A percentile compares a stretch with the other conserved stretches of the same genome.
Evolutionary conservation across 2,329 filamentous ascomycete species (phyloP).

Genomic region (Fusarium oligoseptatum): DNA sequence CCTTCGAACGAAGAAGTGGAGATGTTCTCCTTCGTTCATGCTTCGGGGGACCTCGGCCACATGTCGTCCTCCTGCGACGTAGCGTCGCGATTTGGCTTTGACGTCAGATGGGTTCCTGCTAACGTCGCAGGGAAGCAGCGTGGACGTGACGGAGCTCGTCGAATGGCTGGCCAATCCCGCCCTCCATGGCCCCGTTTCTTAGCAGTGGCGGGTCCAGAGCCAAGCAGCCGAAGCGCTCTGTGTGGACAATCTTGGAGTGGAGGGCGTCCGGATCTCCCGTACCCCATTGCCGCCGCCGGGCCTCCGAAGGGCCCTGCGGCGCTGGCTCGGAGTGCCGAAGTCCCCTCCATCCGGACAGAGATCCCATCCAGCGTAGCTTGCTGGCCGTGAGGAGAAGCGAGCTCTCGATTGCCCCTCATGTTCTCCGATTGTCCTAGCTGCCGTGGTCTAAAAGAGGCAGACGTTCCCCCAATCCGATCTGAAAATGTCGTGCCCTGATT

Average conservation of each 20-base stretch:
- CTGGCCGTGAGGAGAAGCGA: slow-evolving; percentile 22
- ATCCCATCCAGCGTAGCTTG: background rate
- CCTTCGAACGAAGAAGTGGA: slow-evolving; percentile 27
- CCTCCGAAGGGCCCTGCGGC: slow-evolving; percentile 32
- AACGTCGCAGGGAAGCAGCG: slow-evolving; percentile 14
- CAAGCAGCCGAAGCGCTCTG: background rate
- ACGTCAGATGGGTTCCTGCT: slow-evolving; percentile 44
- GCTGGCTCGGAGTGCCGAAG: slow-evolving; percentile 44
- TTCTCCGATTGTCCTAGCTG: slow-evolving; percentile 21
- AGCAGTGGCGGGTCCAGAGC: slow-evolving; percentile 1
- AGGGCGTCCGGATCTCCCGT: slow-evolving; percentile 37
- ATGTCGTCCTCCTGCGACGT: slow-evolving; percentile 22
- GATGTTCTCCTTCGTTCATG: slow-evolving; percentile 27
- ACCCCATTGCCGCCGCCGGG: slow-evolving; percentile 40
- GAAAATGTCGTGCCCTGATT: slow-evolving; percentile 17
- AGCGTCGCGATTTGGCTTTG: slow-evolving; percentile 30
- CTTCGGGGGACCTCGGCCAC: slow-evolving; percentile 42
- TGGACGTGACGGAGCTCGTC: slow-evolving; percentile 15
- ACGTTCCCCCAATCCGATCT: slow-evolving; percentile 20
- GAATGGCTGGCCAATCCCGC: slow-evolving; percentile 21
- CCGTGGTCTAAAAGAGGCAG: slow-evolving; percentile 14
- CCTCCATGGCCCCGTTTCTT: slow-evolving; percentile 6
- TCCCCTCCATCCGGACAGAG: slow-evolving; percentile 42
- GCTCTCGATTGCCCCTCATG: slow-evolving; percentile 26
- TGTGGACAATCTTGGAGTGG: slow-evolving; percentile 12